Evolutionary conservation across 2,329 filamentous ascomycete species (phyloP).

Genomic region (Monilinia vaccinii-corymbosi): DNA sequence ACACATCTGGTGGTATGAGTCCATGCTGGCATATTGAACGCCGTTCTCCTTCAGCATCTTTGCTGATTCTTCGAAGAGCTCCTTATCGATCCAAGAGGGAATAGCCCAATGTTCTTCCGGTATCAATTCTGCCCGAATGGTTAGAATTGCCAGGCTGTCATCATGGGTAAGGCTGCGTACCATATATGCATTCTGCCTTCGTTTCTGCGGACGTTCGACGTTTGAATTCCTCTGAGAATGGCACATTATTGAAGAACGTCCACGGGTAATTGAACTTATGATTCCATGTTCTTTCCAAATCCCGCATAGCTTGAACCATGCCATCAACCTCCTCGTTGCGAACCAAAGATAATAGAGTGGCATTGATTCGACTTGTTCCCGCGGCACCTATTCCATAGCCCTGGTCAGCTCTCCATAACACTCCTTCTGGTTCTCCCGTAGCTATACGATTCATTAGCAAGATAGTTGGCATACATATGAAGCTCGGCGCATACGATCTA

Average conservation of each 20-base stretch:
- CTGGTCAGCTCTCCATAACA: constrained; percentile 62
- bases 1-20: constrained; percentile 98
- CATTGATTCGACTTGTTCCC: constrained; percentile 79
- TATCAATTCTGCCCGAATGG: constrained; percentile 57
- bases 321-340: constrained; percentile 81
- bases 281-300: constrained; percentile 94
- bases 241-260: constrained; percentile 97
- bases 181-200: constrained; percentile 80
- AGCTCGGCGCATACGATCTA: constrained; percentile 61
- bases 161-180: constrained; percentile 37
- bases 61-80: constrained; percentile 77
- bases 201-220: constrained; percentile 68
- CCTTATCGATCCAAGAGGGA: constrained; percentile 84
- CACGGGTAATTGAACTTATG: constrained; percentile 99
- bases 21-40: constrained; percentile 81
- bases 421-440: constrained; percentile 73
- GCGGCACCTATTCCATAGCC: constrained; percentile 70
- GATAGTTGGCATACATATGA: not conserved
- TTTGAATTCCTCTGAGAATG: constrained; percentile 92
- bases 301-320: constrained; percentile 79
- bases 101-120: constrained; percentile 93
- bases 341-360: constrained; percentile 84
- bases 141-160: constrained; percentile 16
- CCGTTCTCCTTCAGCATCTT: constrained; percentile 72
- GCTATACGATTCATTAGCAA: constrained; percentile 39